phyloP scores from a whole-genome alignment of 306 rosid species.

The Vachellia collinsii region DNA sequence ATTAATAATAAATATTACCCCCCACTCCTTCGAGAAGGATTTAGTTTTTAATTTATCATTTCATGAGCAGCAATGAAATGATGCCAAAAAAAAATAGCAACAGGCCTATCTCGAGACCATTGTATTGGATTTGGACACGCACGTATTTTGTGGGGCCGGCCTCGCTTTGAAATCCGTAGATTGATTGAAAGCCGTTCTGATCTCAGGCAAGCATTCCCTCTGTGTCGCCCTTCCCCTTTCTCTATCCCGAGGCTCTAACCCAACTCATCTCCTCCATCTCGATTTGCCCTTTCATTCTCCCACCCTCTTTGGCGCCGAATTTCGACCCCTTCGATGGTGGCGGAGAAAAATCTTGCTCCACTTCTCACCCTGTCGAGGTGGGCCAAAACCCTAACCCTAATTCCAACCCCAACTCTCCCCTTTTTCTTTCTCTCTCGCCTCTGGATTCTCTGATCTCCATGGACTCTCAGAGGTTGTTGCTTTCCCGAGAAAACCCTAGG shows the following conservation, averaged over 20 bases:
- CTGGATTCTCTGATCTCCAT: conserved; percentile 3
- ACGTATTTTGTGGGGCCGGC: neutral
- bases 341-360: conserved; percentile 12
- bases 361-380: neutral
- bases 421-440: neutral
- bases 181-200: neutral
- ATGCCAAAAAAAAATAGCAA: no score
- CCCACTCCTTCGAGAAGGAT: no score
- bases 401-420: neutral
- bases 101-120: neutral
- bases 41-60: no score
- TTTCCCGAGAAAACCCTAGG: conserved; percentile 55
- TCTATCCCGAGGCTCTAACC: neutral
- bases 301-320: conserved; percentile 14
- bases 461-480: conserved; percentile 48
- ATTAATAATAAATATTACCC: no score
- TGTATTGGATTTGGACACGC: neutral
- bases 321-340: conserved; percentile 29
- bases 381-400: conserved; percentile 40
- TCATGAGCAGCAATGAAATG: no score
- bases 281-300: neutral
- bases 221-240: neutral
- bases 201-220: neutral
- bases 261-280: neutral
- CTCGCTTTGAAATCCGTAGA: neutral